Conservation (phyloP, 768 basidiomycete species). For the Boletales sp. region DNA sequence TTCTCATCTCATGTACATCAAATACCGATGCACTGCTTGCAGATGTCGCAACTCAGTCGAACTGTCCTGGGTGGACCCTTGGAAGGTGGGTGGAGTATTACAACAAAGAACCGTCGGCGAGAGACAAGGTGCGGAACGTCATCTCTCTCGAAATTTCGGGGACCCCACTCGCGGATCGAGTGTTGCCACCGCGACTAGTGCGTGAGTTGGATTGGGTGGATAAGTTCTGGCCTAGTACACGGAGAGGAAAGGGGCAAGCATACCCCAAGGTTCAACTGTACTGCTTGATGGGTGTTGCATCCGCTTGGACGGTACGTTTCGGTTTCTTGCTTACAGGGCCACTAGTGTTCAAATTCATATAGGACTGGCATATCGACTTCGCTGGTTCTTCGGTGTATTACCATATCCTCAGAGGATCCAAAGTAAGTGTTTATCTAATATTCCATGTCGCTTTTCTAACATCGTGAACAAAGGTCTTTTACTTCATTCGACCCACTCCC, state of each 20-base stretch:
- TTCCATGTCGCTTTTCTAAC: not conserved
- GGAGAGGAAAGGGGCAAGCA: slow-evolving; percentile 65
- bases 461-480: slow-evolving; percentile 65
- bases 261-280: slow-evolving; percentile 96
- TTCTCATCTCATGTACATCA: not conserved
- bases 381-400: slow-evolving; percentile 98
- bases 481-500: slow-evolving; percentile 88
- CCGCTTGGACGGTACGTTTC: slow-evolving; percentile 86
- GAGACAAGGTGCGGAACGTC: slow-evolving; percentile 91
- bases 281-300: slow-evolving; percentile 92
- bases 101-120: slow-evolving; percentile 56
- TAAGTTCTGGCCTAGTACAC: slow-evolving; percentile 84
- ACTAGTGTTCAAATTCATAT: slow-evolving; percentile 3
- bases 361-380: slow-evolving; percentile 99
- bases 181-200: slow-evolving; percentile 80
- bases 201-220: slow-evolving; percentile 97
- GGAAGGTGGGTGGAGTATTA: slow-evolving; percentile 90
- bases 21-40: slow-evolving; percentile 2
- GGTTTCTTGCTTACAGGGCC: not conserved
- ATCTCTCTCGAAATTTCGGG: slow-evolving; percentile 94
- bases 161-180: slow-evolving; percentile 71
- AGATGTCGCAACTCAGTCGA: slow-evolving; percentile 90
- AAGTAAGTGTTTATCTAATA: slow-evolving; percentile 43
- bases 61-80: slow-evolving; percentile 83
- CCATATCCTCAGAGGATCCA: slow-evolving; percentile 82